Evolutionary conservation across 176 grass and related monocot species (phyloP).

Genomic region (Phoenix dactylifera): DNA sequence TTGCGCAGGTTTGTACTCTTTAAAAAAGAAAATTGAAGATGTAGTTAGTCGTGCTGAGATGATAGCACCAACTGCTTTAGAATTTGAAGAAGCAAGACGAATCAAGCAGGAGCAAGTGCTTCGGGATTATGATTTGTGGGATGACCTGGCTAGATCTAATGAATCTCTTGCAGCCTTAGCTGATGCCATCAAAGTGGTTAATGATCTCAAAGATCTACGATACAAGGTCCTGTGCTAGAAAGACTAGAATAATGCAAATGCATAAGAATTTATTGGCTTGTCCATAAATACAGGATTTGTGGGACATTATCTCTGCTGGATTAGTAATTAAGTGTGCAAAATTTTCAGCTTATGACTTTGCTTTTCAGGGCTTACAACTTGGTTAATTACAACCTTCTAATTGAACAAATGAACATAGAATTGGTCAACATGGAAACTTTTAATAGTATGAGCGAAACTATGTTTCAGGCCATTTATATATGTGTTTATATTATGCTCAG

Average conservation of each 20-base stretch:
- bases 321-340: too few species aligned
- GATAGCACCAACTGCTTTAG: slow-evolving; percentile 44
- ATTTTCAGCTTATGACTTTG: too few species aligned
- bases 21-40: slow-evolving; percentile 85
- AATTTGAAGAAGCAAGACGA: slow-evolving; percentile 65
- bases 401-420: too few species aligned
- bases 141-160: slow-evolving; percentile 52
- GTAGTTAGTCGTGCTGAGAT: slow-evolving; percentile 49
- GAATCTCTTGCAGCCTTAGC: slow-evolving; percentile 63
- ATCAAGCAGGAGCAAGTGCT: slow-evolving; percentile 60
- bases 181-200: slow-evolving; percentile 53
- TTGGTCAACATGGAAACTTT: too few species aligned
- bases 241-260: slow-evolving; percentile 13
- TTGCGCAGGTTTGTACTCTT: slow-evolving; percentile 56
- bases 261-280: too few species aligned
- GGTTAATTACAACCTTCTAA: too few species aligned
- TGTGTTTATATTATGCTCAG: too few species aligned
- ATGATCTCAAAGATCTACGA: slow-evolving; percentile 80
- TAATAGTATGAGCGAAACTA: too few species aligned
- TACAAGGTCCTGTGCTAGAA: slow-evolving; percentile 59
- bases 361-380: too few species aligned
- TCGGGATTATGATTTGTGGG: slow-evolving; percentile 49
- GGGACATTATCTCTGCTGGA: too few species aligned
- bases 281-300: too few species aligned
- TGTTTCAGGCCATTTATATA: too few species aligned